Evolutionary conservation across 2,329 filamentous ascomycete genomes (phyloP).

Genomic region (Canariomyces notabilis): DNA sequence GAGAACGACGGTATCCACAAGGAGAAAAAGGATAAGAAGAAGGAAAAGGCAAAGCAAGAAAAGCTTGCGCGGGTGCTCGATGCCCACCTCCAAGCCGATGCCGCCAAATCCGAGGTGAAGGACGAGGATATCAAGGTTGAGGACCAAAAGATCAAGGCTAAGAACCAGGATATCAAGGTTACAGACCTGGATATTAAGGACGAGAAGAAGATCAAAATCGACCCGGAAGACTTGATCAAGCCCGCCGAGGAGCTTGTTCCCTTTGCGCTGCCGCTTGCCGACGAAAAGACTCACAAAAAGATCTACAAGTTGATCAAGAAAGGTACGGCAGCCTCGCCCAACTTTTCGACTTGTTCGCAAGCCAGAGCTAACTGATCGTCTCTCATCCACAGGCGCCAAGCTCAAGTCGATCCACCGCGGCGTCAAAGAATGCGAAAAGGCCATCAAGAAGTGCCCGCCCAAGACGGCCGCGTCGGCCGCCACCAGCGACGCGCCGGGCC

Average conservation of each 20-base stretch:
- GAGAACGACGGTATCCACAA: constrained; percentile 51
- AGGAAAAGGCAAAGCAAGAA: constrained; percentile 70
- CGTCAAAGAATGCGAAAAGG: constrained; percentile 98
- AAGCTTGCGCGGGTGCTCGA: constrained; percentile 63
- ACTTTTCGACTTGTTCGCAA: not conserved
- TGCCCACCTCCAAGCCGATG: constrained; percentile 56
- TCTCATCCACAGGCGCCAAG: constrained; percentile 68
- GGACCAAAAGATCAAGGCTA: constrained; percentile 41
- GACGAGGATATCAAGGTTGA: constrained; percentile 34
- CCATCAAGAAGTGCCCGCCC: constrained; percentile 82
- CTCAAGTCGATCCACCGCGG: constrained; percentile 94
- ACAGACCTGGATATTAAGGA: too few species aligned
- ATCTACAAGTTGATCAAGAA: constrained; percentile 61
- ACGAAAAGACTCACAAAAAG: constrained; percentile 70
- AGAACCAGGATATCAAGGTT: constrained; percentile 34
- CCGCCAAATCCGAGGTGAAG: constrained; percentile 41
- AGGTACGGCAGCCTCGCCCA: constrained; percentile 37
- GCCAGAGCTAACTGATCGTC: constrained; percentile 9
- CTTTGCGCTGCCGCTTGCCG: constrained; percentile 75
- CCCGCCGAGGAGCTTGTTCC: constrained; percentile 62
- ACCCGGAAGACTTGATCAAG: constrained; percentile 42
- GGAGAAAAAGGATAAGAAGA: constrained; percentile 55
- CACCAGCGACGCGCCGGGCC: constrained; percentile 47
- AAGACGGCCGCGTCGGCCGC: constrained; percentile 57
- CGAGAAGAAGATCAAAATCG: constrained; percentile 34